Base-by-base conservation (phyloP, 2,329 filamentous ascomycete genomes). In the Penicillium sp. region DNA sequence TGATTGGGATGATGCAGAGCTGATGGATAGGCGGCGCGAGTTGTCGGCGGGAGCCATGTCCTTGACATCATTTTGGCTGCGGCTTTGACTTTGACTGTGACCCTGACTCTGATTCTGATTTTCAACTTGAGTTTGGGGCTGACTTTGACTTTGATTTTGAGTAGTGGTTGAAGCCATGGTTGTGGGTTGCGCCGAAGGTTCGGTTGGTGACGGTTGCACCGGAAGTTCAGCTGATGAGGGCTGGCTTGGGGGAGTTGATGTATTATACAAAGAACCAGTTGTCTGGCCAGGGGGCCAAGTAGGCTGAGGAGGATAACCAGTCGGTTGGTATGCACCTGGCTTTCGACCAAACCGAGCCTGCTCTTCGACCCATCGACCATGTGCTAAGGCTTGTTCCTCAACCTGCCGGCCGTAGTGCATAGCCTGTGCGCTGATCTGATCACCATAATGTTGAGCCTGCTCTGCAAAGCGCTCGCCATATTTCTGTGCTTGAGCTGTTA, bases 391-490 rank as follows among this genome's bases (percentile, higher is more conserved):
- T 33, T 72, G 72, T 43, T 75, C 70, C 63, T 78, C 75, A 1
- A 76, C 70, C 56, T 73, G 68, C 31, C 70, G 63, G 29, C 74
- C 69, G 58, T 74, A 75, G 49, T 72, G 61, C 50, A 72, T 67
- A 6, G 73, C 73, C 22, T 73, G 70, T 6, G 68, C 65, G 48
- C 67, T 70, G 16, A 74, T 64, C 55, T 68, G 69, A 47, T 71
- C 69, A 11, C 73, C 72, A 54, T 74, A 72, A 29, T 64, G 66
- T 44, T 64, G 58, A 1, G 72, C 73, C 54, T 74, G 73, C 49
- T 73, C 68, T 14, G 65, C 63, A 24, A 75, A 68, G 10, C 72
- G 71, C 46, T 76, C 73, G 4, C 73, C 73, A 43, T 76, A 77
- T 50, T 74, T 73, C 53, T 76, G 72, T 10, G 74, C 74, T 46